Base-by-base conservation (phyloP, 345 rosid species). In the Brassica nigra region DNA sequence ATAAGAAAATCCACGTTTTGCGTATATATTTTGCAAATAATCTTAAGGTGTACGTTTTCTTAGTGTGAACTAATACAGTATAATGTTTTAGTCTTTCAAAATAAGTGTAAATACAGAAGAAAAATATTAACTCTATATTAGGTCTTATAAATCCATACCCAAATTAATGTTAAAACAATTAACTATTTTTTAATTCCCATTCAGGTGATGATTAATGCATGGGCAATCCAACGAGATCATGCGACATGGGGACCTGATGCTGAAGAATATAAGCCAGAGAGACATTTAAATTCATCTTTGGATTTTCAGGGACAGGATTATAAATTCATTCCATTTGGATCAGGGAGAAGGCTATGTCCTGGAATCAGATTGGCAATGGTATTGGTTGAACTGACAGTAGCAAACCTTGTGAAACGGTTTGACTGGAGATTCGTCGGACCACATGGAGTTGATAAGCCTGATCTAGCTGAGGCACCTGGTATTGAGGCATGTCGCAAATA, bases 401-500 rank as follows among this genome's bases (percentile, higher is more conserved):
- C 65, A 11, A 61, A 61, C 7, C 16, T 61, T 61, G 34, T 28
- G 65, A 28, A 61, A 28, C 65, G 65, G 65, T 61, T 61, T 28
- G 65, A 61, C 34, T 61, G 65, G 65, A 61, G 3, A 28, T 34
- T 27, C 65, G 15, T 2, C 8, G 34, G 65, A 61, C 34, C 34
- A 28, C 16, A 11, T 11, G 65, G 65, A 28, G 36, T 28, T 28
- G 65, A 61, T 61, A 61, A 11, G 65, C 65, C 33, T 27, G 34
- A 59, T 59, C 33, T 59, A 59, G 64, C 64, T 33, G 64, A 59
- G 33, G 64, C 64, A 59, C 15, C 64, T 59, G 64, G 64, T 27
- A 59, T 59, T 5, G 64, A 59, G 64, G 64, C 64, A 9, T 59
- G 33, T 29, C 33, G 64, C 15, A 61, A 61, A 12, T 12, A 11